Evolutionary conservation across 2,329 filamentous ascomycete genomes (phyloP), one percentile per base, ranked within the genome.

Genomic region (Fusarium odoratissimum): DNA sequence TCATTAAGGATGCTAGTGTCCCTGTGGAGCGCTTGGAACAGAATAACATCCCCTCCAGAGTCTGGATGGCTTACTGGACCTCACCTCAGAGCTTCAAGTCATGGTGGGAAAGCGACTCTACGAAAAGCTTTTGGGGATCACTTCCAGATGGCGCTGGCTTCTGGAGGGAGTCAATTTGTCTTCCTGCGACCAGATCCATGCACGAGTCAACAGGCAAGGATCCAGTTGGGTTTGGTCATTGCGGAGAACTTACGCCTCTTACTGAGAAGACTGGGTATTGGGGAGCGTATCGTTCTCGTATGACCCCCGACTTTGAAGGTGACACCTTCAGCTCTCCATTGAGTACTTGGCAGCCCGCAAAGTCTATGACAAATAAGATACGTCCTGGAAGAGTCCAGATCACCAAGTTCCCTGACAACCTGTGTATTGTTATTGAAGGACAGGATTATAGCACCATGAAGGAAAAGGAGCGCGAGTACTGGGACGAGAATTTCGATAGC

Each of bases 271-370:
- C 59, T 11, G 59, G 59, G 4, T 61, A 61, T 10, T 61, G 59
- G 59, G 59, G 59, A 33, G 59, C 59, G 6, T 61, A 61, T 17
- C 40, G 59, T 14, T 61, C 59, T 28, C 59, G 59, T 7, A 61
- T 61, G 49, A 61, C 51, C 0, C 51, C 59, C 2, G 59, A 33
- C 12, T 61, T 58, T 13, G 33, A 37, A 13, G 59, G 59, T 0
- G 59, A 61, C 6, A 58, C 31, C 3, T 61, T 33, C 8, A 58
- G 40, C 14, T 45, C 51, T 4, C 19, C 59, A 3, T 21, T 44
- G 4, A 1, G 8, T 3, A 30, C 9, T 0, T 23, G 37, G 12
- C 23, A 28, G 7, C 19, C 33, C 2, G 6, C 38, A 5, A 21
- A 38, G 21, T 8, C 40, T 5, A 21, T n/a, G 25, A 14, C 19